These are phyloP conservation scores for Mikania micrantha DNA, from an alignment of 129 eudicot species.

Conservation along the genomic window DNA sequence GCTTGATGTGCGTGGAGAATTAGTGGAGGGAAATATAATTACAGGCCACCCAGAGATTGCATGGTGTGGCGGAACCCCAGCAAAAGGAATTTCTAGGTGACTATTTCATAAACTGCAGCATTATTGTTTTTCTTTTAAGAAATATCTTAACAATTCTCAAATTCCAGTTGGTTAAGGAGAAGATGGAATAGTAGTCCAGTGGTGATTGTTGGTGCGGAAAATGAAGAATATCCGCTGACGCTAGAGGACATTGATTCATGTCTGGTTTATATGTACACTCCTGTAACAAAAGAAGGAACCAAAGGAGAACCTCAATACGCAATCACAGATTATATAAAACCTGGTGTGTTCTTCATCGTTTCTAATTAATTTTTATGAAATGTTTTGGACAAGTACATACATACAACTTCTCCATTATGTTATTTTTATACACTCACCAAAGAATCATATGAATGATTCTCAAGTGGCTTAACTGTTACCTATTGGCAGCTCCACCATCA, in stretches of 20 bases:
- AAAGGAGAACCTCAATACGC: conserved; percentile 99
- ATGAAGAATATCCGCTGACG: conserved; percentile 63
- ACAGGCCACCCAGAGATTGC: conserved; percentile 85
- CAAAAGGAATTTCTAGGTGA: conserved; percentile 93
- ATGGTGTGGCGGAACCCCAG: conserved; percentile 99
- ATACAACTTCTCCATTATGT: neutral
- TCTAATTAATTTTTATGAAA: neutral
- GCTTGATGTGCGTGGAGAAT: conserved; percentile 82
- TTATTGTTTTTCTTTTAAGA: neutral
- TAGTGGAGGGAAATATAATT: conserved; percentile 76
- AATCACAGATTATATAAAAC: conserved; percentile 86
- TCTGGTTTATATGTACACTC: conserved; percentile 95
- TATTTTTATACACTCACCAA: conserved; percentile 2
- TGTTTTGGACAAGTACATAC: neutral
- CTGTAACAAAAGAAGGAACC: conserved; percentile 91
- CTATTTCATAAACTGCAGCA: conserved; percentile 4
- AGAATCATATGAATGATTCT: neutral
- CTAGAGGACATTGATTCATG: conserved; percentile 86
- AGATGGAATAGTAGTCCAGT: conserved; percentile 95
- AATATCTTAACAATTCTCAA: neutral
- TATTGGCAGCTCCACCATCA: conserved; percentile 84
- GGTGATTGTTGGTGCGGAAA: conserved; percentile 88
- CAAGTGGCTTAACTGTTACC: conserved; percentile 1
- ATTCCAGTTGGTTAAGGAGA: conserved; percentile 85
- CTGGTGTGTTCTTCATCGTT: conserved; percentile 43